These are phyloP conservation scores for Choiromyces venosus DNA, from an alignment of 495 filamentous ascomycete species.

Conservation along the genomic window DNA sequence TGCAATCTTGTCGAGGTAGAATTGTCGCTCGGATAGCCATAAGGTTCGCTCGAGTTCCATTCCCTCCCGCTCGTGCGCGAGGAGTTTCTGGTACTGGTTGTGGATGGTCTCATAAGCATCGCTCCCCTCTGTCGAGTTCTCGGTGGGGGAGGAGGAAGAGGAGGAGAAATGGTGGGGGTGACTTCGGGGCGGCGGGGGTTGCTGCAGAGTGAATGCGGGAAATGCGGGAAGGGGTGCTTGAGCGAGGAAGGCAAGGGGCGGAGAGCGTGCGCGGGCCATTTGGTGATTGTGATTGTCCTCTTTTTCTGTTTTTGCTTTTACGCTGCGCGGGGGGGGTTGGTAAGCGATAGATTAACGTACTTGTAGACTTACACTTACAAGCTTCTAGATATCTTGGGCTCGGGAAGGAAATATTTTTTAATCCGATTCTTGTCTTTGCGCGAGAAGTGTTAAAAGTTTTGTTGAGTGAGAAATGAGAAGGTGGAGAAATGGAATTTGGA, in stretches of 20 bases:
- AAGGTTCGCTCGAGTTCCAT: background rate
- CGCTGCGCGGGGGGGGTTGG: background rate
- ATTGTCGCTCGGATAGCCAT: background rate
- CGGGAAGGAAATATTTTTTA: background rate
- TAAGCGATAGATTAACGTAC: background rate
- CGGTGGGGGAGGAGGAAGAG: background rate
- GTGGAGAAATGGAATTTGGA: background rate
- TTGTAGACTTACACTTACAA: background rate
- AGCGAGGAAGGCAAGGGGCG: background rate
- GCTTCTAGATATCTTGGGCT: background rate
- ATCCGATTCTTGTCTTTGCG: background rate
- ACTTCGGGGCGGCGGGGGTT: background rate
- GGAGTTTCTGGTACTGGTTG: background rate
- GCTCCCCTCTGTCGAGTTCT: background rate
- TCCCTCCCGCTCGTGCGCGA: background rate
- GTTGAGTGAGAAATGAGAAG: background rate
- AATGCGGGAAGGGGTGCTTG: background rate
- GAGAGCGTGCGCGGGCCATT: background rate
- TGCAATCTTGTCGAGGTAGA: background rate
- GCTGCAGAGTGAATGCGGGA: background rate
- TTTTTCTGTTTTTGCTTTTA: background rate
- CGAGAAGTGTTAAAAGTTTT: background rate
- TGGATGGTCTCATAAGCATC: background rate
- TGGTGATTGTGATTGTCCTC: background rate
- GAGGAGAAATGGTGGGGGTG: background rate